Evolutionary conservation across 139 green algal genomes (phyloP), one percentile per base, ranked within the genome.

Genomic region (Chlamydomonas sp.): DNA sequence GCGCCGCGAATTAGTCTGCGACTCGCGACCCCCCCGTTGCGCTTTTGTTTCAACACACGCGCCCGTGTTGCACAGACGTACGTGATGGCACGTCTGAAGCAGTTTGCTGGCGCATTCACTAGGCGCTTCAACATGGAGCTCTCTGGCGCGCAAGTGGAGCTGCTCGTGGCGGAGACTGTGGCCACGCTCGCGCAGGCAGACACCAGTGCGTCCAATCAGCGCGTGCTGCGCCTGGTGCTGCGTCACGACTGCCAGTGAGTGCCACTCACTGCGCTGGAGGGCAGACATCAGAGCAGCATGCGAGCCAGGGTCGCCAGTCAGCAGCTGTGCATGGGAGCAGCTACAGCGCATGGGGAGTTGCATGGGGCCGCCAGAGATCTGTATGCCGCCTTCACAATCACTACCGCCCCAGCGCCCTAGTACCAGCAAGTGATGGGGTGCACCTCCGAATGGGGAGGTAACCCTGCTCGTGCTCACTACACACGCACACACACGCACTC

Each of bases 241-340:
- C 70, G 78, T 34, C 81, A 87, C 26, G 81, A 87, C 48, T 87
- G 81, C 81, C 66, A 82, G 80, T 86, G 58, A 85, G 80, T 22
- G 43, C 24, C 16, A 64, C 8, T 22, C 26, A 30, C 29, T 30
- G 24, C 13, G 24, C 29, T 30, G 50, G 5, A 61, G 13, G 50
- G 39, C 39, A 13, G 39, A 13, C 10, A 13, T 13, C 39, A 8
- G 8, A 50, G 39, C 10, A 50, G 39, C 39, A 50, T 50, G 39
- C 39, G 39, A n/a, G 39, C 39, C 13, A 13, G 10, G 39, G 39
- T 8, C 39, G 39, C 39, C 39, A 13, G 8, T 8, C 39, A 50
- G 13, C 10, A 13, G 39, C 39, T 50, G 13, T 50, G 8, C n/a
- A n/a, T n/a, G n/a, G n/a, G n/a, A n/a, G n/a, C n/a, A n/a, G n/a